phyloP scores from a whole-genome alignment of 257 asterid genomes.

The Solanum dulcamara region DNA sequence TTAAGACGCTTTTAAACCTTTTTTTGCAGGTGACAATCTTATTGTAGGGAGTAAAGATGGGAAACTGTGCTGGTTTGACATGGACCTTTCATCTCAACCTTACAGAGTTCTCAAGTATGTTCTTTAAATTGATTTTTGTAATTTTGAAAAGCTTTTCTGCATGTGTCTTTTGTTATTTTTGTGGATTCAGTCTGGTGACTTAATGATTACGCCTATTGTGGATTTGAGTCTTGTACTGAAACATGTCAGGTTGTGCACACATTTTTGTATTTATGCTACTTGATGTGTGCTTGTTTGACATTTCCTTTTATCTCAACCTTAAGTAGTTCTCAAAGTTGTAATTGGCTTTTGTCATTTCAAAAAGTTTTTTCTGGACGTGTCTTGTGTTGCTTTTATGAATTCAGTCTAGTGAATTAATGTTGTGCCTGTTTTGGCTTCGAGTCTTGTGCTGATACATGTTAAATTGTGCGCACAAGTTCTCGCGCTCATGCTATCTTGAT shows the following conservation, averaged over 20 bases:
- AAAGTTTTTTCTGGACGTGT: neutral
- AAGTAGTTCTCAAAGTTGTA: conserved; percentile 39
- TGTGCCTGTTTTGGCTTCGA: neutral
- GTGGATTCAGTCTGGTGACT: neutral
- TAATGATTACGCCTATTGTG: neutral
- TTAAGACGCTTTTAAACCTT: neutral
- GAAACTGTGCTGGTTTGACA: conserved; percentile 96
- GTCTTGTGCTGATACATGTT: neutral
- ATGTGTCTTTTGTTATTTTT: neutral
- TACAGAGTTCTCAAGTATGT: conserved; percentile 77
- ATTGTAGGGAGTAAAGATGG: conserved; percentile 95
- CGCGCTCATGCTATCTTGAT: neutral
- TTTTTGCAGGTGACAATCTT: conserved; percentile 72
- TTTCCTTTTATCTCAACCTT: conserved; percentile 86
- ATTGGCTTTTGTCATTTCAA: neutral
- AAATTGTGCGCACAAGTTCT: neutral
- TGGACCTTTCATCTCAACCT: conserved; percentile 95
- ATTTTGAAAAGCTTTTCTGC: neutral
- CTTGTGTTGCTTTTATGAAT: neutral
- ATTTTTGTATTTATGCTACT: neutral
- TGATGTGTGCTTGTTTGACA: conserved; percentile 77
- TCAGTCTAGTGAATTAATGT: neutral
- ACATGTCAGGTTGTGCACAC: neutral
- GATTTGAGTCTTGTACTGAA: neutral
- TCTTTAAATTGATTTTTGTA: neutral